Evolutionary conservation across 257 asterid genomes (phyloP).

Genomic region (Rubia yunnanensis): DNA sequence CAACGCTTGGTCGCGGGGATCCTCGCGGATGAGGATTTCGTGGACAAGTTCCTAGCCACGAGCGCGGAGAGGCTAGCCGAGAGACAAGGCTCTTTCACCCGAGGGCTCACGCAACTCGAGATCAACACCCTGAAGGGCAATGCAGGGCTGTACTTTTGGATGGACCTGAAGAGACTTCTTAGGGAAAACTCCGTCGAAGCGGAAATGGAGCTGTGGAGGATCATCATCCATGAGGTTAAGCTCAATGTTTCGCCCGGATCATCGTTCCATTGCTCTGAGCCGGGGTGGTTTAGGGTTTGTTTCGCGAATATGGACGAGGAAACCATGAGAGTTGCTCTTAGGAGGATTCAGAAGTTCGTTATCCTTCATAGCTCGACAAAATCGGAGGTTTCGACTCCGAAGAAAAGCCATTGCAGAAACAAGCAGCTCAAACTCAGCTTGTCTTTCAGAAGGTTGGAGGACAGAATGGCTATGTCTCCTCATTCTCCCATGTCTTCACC

Average conservation of each 20-base stretch:
- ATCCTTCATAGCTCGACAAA: neutral
- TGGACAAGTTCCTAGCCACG: slow-evolving; percentile 18
- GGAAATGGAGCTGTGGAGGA: slow-evolving; percentile 35
- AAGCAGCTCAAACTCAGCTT: slow-evolving; percentile 59
- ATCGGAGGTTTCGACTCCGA: slow-evolving; percentile 4
- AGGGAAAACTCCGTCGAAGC: slow-evolving; percentile 22
- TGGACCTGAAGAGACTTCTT: slow-evolving; percentile 31
- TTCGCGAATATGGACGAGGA: slow-evolving; percentile 41
- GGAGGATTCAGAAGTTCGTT: slow-evolving; percentile 37
- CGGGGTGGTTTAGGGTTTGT: slow-evolving; percentile 51
- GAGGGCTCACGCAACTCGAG: slow-evolving; percentile 25
- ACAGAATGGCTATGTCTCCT: slow-evolving; percentile 61
- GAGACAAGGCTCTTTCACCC: slow-evolving; percentile 21
- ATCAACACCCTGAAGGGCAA: slow-evolving; percentile 33
- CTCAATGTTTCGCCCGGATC: slow-evolving; percentile 43
- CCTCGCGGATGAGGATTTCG: slow-evolving; percentile 23
- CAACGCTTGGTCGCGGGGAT: slow-evolving; percentile 30
- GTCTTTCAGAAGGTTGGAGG: slow-evolving; percentile 59
- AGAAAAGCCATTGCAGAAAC: slow-evolving; percentile 37
- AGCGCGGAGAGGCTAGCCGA: slow-evolving; percentile 25
- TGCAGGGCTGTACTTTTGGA: slow-evolving; percentile 46
- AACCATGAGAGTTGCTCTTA: slow-evolving; percentile 30
- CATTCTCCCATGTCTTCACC: slow-evolving; percentile 18
- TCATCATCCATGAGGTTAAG: slow-evolving; percentile 28
- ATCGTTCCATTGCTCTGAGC: slow-evolving; percentile 44